A percentile compares a stretch with the other conserved stretches of the same genome.
Conservation (phyloP, 148 eudicot genomes). For the Talinum fruticosum region DNA sequence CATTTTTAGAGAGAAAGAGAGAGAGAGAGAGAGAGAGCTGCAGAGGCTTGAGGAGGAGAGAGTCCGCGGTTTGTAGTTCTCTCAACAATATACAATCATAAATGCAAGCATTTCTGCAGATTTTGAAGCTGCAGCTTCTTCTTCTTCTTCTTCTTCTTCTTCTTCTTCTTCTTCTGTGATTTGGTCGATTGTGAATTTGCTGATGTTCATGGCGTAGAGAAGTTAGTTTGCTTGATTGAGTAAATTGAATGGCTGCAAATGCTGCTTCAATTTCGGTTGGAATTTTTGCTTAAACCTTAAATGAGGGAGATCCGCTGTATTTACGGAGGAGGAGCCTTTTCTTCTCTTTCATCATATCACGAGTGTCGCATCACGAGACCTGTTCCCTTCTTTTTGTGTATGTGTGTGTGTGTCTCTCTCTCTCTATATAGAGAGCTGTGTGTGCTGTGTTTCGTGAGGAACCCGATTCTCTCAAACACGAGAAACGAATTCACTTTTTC, state of each 20-base stretch:
- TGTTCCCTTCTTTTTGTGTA: neutral
- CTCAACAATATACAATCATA: neutral
- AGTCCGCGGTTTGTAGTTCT: neutral
- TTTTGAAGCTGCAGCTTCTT: constrained; percentile 1
- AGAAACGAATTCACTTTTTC: constrained; percentile 25
- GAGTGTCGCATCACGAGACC: constrained; percentile 1
- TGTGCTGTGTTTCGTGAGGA: constrained; percentile 25
- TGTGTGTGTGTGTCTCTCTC: neutral
- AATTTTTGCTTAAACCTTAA: neutral
- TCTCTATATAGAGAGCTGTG: neutral
- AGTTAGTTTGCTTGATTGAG: neutral
- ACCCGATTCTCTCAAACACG: constrained; percentile 30
- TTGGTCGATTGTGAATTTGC: neutral
- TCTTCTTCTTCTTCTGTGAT: neutral
- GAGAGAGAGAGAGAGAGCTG: neutral
- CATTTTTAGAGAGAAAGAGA: neutral
- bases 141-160: neutral
- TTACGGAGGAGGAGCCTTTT: neutral
- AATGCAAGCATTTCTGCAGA: neutral
- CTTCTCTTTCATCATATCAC: neutral
- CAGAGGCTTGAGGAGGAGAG: neutral
- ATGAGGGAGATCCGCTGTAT: constrained; percentile 5
- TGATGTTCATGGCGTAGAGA: neutral
- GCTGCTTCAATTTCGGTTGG: neutral
- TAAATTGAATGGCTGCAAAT: neutral